These are phyloP conservation scores for Claviceps sp. DNA, from an alignment of 2,329 filamentous ascomycete genomes.

Conservation along the genomic window DNA sequence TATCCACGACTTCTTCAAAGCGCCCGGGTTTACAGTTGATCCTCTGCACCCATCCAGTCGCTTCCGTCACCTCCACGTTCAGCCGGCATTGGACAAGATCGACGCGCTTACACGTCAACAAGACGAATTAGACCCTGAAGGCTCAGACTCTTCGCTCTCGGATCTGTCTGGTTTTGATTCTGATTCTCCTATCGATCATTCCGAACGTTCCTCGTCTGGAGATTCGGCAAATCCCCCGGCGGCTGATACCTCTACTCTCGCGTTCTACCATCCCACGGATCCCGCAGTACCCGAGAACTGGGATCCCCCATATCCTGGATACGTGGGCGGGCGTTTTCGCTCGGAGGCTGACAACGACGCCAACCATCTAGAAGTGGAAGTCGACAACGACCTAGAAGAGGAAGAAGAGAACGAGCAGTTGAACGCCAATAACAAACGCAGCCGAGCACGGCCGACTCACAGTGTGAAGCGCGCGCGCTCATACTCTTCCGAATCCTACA, in stretches of 20 bases:
- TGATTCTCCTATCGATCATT: too few species aligned
- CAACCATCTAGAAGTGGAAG: background rate
- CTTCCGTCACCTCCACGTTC: conserved; percentile 4
- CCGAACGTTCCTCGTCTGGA: background rate
- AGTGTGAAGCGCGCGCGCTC: background rate
- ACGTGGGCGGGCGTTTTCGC: background rate
- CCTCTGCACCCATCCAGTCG: conserved; percentile 6
- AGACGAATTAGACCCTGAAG: background rate
- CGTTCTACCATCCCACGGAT: background rate
- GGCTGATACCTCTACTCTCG: too few species aligned
- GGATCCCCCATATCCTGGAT: background rate
- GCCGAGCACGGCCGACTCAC: background rate
- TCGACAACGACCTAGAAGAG: background rate
- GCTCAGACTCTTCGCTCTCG: background rate
- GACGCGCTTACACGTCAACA: background rate
- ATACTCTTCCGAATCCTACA: background rate
- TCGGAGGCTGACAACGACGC: background rate
- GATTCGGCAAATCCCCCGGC: background rate
- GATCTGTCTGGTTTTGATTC: background rate
- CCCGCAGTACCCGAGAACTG: background rate
- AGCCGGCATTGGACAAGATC: conserved; percentile 1
- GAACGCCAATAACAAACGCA: background rate
- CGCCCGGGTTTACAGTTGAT: conserved; percentile 6
- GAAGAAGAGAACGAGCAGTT: too few species aligned
- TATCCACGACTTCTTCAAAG: conserved; percentile 10